Evolutionary conservation across 805 yeast species (phyloP), one percentile per base, ranked within the genome.

Genomic region (Barnettozyma vustinii): DNA sequence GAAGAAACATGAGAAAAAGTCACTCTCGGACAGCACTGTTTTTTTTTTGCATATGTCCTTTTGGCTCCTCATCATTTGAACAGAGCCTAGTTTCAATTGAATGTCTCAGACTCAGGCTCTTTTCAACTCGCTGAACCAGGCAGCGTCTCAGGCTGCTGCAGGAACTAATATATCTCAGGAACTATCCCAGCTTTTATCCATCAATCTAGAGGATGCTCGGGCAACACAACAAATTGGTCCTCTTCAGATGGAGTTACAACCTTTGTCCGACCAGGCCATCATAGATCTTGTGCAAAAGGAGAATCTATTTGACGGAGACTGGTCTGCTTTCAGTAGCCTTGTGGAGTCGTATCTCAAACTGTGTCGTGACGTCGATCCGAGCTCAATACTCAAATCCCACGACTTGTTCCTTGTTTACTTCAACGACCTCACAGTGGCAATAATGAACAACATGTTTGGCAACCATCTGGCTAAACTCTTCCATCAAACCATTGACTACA

Each of bases 361-460:
- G 30, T 64, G 75, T 23, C 66, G 77, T 47, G 80, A 79, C 56
- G 53, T 81, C 42, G 75, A 81, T 54, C 82, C 86, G 0, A 72
- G 78, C 77, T 80, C 85, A 0, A 49, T 70, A 1, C 57, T 79
- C 5, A 73, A 72, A 35, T 77, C 83, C 1, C 79, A 79, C 52
- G 87, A 81, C 59, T 62, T 80, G 40, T 69, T 77, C 52, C 69
- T 80, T 8, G 60, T 62, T 15, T 79, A 67, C 51, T 63, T 75
- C 43, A 76, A 74, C 46, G 74, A 74, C 51, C 55, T 79, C 30
- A 66, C 81, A 2, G 61, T 73, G 9, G 77, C 82, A 5, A 70
- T 80, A 56, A 72, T 68, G 57, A 78, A 79, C 52, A 68, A 65
- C 45, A 61, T 53, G 10, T 59, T 52, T 51, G 69, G 71, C 42